Evolutionary conservation across 1,284 basidiomycete genomes (phyloP).

Genomic region (Golubevia sp.): DNA sequence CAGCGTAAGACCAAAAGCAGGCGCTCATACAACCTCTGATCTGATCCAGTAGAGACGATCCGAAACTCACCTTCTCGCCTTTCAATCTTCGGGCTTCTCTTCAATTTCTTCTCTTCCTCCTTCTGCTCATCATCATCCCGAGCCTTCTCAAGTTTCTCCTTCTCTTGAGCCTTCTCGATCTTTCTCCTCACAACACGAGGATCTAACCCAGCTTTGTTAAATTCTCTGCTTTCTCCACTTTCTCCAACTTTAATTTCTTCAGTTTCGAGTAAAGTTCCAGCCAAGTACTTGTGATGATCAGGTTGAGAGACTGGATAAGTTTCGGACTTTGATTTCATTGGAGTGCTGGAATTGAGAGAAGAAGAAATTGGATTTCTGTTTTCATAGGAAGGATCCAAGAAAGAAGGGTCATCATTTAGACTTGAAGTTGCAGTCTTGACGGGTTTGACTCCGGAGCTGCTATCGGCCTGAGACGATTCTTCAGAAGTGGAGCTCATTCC

Average conservation of each 20-base stretch:
- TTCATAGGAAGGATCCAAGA: neutral
- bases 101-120: slow-evolving; percentile 4
- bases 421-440: neutral
- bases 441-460: no score
- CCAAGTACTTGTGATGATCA: neutral
- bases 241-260: slow-evolving; percentile 8
- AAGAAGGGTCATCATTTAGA: neutral
- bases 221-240: neutral
- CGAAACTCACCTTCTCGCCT: slow-evolving; percentile 5
- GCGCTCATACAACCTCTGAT: neutral
- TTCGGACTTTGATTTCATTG: neutral
- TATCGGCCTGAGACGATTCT: neutral
- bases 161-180: slow-evolving; percentile 58
- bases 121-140: slow-evolving; percentile 5
- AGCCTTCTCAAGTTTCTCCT: no score
- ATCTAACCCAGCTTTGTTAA: slow-evolving; percentile 2
- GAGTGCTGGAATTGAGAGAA: neutral
- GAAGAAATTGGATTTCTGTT: neutral
- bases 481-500: slow-evolving; percentile 6
- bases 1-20: no score
- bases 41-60: neutral
- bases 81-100: slow-evolving; percentile 4
- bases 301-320: neutral
- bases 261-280: neutral
- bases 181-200: slow-evolving; percentile 2